A percentile compares a stretch with the other conserved stretches of the same genome.
These are phyloP conservation scores for Suhomyces panamericanus DNA, from an alignment of 1,139 yeast species.

Conservation along the genomic window DNA sequence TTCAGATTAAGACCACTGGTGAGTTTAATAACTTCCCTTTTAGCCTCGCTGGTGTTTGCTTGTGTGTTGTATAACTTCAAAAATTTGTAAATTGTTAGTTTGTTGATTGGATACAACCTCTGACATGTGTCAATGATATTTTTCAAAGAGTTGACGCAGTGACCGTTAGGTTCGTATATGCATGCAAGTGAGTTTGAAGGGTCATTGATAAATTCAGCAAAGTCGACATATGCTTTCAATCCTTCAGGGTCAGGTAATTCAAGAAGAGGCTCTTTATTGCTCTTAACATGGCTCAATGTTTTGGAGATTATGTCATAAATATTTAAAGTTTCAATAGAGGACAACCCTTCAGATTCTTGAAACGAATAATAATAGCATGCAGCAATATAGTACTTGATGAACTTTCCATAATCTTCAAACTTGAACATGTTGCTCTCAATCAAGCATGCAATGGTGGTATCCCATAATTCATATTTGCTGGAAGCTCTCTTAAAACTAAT, in stretches of 20 bases:
- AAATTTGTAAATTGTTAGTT: slow-evolving; percentile 38
- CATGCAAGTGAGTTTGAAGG: slow-evolving; percentile 19
- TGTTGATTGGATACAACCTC: slow-evolving; percentile 42
- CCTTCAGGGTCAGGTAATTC: neutral
- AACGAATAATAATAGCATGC: slow-evolving; percentile 27
- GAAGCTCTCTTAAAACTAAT: slow-evolving; percentile 6
- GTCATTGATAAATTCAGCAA: slow-evolving; percentile 5
- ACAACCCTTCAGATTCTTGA: slow-evolving; percentile 9
- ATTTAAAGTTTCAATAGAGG: slow-evolving; percentile 32
- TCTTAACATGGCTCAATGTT: slow-evolving; percentile 19
- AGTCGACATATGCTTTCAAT: neutral
- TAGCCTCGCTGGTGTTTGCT: slow-evolving; percentile 16
- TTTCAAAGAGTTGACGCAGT: slow-evolving; percentile 23
- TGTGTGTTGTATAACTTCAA: slow-evolving; percentile 29
- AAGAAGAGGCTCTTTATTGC: slow-evolving; percentile 5
- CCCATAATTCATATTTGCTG: slow-evolving; percentile 29
- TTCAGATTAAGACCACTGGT: slow-evolving; percentile 33
- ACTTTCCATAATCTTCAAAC: slow-evolving; percentile 13
- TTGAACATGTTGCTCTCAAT: slow-evolving; percentile 14
- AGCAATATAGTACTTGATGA: slow-evolving; percentile 26
- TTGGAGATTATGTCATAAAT: slow-evolving; percentile 32
- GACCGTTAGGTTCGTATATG: slow-evolving; percentile 24
- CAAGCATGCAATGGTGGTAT: slow-evolving; percentile 22
- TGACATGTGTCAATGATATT: slow-evolving; percentile 39
- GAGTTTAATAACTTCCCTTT: slow-evolving; percentile 30